Conservation (phyloP, 2,329 filamentous ascomycete species). For the Lecanicillium sp. region DNA sequence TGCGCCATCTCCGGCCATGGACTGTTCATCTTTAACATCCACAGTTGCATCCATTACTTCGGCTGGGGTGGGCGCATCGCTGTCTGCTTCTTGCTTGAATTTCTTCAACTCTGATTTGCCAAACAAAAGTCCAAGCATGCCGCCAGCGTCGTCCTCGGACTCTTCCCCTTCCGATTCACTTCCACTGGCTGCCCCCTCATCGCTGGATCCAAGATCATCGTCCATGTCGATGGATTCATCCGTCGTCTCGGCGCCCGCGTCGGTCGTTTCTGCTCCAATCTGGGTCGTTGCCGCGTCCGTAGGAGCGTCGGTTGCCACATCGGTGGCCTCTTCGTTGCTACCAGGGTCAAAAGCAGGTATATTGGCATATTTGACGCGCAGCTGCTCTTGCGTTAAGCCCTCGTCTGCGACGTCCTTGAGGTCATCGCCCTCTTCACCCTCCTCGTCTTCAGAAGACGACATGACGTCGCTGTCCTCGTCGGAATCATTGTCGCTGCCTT, state of each 20-base stretch:
- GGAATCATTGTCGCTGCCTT: conserved; percentile 33
- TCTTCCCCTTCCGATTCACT: conserved; percentile 38
- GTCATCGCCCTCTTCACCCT: conserved; percentile 36
- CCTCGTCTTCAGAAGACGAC: conserved; percentile 50
- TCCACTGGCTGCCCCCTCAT: conserved; percentile 38
- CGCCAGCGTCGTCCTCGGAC: conserved; percentile 39
- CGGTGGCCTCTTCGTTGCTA: conserved; percentile 21
- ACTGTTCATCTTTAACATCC: conserved; percentile 26
- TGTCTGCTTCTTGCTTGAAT: conserved; percentile 37
- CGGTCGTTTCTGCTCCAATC: conserved; percentile 20
- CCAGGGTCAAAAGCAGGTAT: conserved; percentile 41
- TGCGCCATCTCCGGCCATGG: conserved; percentile 8
- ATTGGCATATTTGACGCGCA: conserved; percentile 62
- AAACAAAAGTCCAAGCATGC: conserved; percentile 52
- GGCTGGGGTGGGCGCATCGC: conserved; percentile 4
- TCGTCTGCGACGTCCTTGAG: conserved; percentile 51
- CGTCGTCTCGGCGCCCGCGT: conserved; percentile 44
- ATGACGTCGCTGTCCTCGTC: conserved; percentile 46
- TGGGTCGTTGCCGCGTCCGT: conserved; percentile 20
- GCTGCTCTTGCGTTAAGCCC: conserved; percentile 60
- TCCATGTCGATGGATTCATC: conserved; percentile 66
- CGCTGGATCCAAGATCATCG: conserved; percentile 56
- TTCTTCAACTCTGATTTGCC: conserved; percentile 51
- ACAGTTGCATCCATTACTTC: conserved; percentile 14
- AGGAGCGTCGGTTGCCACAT: conserved; percentile 20